Evolutionary conservation across 108 stramenopile species (phyloP).

Genomic region (Chaetoceros muelleri): DNA sequence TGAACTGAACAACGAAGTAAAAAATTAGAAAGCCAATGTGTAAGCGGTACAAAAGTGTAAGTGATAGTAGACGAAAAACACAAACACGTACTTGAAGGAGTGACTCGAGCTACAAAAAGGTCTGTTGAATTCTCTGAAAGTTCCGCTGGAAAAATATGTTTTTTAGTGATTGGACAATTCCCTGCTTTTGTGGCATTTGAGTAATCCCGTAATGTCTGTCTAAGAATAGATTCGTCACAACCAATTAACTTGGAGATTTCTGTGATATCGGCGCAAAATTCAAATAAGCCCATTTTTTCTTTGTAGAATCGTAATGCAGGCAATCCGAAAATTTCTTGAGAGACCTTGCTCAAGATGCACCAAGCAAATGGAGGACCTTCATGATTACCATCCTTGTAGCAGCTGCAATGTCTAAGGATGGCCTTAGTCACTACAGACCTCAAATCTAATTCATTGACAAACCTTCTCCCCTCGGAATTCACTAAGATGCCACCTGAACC

Average conservation of each 20-base stretch:
- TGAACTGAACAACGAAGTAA: too few species aligned
- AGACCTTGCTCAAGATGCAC: slow-evolving; percentile 19
- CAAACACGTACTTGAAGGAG: slow-evolving; percentile 13
- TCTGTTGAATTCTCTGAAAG: slow-evolving; percentile 21
- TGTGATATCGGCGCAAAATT: slow-evolving; percentile 15
- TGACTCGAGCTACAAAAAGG: slow-evolving; percentile 43
- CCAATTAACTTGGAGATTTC: slow-evolving; percentile 23
- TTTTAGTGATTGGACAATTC: slow-evolving; percentile 13
- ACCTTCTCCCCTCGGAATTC: slow-evolving; percentile 33
- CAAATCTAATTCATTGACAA: slow-evolving; percentile 69
- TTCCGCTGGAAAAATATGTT: slow-evolving; percentile 9
- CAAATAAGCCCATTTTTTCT: slow-evolving; percentile 24
- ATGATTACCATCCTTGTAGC: slow-evolving; percentile 21
- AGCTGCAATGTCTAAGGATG: slow-evolving; percentile 5
- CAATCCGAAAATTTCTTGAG: slow-evolving; percentile 18
- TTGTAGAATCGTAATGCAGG: slow-evolving; percentile 18
- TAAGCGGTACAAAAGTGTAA: neutral
- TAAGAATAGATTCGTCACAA: slow-evolving; percentile 6
- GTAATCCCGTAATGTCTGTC: slow-evolving; percentile 20
- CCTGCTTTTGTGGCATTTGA: slow-evolving; percentile 13
- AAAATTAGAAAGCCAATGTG: too few species aligned
- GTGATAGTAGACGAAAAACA: neutral
- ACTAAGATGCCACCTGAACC: slow-evolving; percentile 58
- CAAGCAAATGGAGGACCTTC: slow-evolving; percentile 15
- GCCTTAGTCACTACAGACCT: slow-evolving; percentile 29